These are phyloP conservation scores for Globisporangium paddicum DNA, from an alignment of 352 stramenopile genomes.

Conservation along the genomic window DNA sequence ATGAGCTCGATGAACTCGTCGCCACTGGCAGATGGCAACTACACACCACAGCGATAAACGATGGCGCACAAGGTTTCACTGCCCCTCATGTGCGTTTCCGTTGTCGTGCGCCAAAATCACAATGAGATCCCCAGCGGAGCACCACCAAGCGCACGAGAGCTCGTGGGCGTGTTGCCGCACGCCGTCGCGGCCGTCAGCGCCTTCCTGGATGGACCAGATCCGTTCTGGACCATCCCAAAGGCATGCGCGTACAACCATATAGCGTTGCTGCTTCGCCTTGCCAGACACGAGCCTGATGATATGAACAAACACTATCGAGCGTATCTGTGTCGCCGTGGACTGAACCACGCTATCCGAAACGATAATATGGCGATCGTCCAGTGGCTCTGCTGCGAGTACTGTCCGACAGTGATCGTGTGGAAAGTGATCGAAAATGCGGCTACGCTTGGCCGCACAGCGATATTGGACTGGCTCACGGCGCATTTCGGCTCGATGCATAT, in stretches of 20 bases:
- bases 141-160: neutral
- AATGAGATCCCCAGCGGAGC: neutral
- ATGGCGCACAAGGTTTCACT: neutral
- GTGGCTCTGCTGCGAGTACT: constrained; percentile 4
- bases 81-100: neutral
- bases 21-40: too few species aligned
- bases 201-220: neutral
- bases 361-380: neutral
- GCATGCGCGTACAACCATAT: neutral
- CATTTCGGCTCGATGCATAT: too few species aligned
- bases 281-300: neutral
- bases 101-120: neutral
- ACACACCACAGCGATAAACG: too few species aligned
- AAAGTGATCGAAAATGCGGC: neutral
- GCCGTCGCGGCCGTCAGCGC: neutral
- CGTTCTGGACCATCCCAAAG: neutral
- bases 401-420: neutral
- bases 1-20: too few species aligned
- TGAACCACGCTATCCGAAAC: neutral
- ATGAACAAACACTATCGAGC: neutral
- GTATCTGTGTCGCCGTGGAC: neutral
- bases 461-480: neutral
- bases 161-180: neutral
- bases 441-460: neutral
- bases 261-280: neutral